phyloP scores from a whole-genome alignment of 2,329 filamentous ascomycete species.

The Penicillium frequentans region DNA sequence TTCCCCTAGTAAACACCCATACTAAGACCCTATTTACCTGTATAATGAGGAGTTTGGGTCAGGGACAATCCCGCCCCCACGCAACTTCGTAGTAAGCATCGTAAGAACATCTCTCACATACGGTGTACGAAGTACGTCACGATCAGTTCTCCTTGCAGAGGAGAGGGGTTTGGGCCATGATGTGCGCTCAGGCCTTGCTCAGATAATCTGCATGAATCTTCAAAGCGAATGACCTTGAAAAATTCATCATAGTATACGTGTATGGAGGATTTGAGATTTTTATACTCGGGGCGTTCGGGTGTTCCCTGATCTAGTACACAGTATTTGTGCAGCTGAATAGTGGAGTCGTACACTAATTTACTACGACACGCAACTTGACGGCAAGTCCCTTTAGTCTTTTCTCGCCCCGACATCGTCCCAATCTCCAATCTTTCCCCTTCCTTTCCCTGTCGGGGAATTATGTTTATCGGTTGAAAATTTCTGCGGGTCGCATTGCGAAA shows the following conservation, averaged over 20 bases:
- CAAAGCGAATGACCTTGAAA: not conserved
- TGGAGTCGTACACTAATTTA: conserved; percentile 14
- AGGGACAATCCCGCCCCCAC: conserved; percentile 1
- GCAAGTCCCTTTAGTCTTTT: conserved; percentile 10
- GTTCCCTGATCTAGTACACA: not conserved
- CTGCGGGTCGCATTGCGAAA: not conserved
- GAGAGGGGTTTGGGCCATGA: not conserved
- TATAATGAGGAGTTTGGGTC: not conserved
- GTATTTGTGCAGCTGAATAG: conserved; percentile 9
- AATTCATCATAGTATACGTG: not conserved
- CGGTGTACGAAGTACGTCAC: conserved; percentile 5
- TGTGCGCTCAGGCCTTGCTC: not conserved
- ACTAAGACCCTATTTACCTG: not conserved
- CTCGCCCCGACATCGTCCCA: conserved; percentile 7
- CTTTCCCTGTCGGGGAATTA: conserved; percentile 3
- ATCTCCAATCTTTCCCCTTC: conserved; percentile 1
- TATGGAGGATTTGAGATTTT: not conserved
- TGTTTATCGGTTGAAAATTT: conserved; percentile 18
- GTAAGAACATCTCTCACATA: not conserved
- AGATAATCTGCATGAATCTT: not conserved
- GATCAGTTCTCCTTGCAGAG: conserved; percentile 6
- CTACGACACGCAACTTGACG: conserved; percentile 9
- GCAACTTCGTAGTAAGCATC: not conserved
- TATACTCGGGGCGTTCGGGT: not conserved
- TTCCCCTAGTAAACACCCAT: not conserved